phyloP scores from a whole-genome alignment of 495 filamentous ascomycete genomes.

The Elaphomyces granulatus region DNA sequence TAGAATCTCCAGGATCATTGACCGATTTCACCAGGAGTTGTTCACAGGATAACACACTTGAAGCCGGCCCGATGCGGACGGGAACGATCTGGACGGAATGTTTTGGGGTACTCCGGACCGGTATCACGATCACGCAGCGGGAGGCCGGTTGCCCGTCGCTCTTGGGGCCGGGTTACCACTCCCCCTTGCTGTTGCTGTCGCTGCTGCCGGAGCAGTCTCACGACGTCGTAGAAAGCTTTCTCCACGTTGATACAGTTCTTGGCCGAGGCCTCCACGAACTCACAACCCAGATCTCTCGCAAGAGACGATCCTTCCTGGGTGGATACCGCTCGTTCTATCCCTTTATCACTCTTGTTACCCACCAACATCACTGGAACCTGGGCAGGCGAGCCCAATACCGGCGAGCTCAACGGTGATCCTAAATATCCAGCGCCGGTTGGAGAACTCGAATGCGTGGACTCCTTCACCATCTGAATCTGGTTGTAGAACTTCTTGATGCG shows the following conservation, averaged over 20 bases:
- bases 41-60: constrained; percentile 31
- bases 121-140: constrained; percentile 27
- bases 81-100: constrained; percentile 29
- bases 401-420: constrained; percentile 53
- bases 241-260: constrained; percentile 99
- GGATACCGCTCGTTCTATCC: constrained; percentile 89
- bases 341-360: constrained; percentile 94
- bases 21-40: neutral
- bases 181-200: constrained; percentile 40
- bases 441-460: constrained; percentile 64
- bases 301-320: constrained; percentile 90
- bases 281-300: constrained; percentile 84
- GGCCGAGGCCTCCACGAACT: constrained; percentile 97
- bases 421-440: constrained; percentile 43
- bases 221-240: constrained; percentile 97
- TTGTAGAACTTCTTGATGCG: constrained; percentile 91
- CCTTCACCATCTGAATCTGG: constrained; percentile 95
- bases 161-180: constrained; percentile 14
- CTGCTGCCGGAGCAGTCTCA: constrained; percentile 74
- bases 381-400: constrained; percentile 40
- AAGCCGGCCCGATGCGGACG: constrained; percentile 24
- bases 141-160: constrained; percentile 28
- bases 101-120: constrained; percentile 29
- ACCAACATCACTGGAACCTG: constrained; percentile 95
- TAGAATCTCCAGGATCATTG: too few species aligned